Percentiles rank a stretch among this genome's conserved stretches.
These are phyloP conservation scores for Globisporangium lucens DNA, from an alignment of 352 stramenopile genomes.

Conservation along the genomic window DNA sequence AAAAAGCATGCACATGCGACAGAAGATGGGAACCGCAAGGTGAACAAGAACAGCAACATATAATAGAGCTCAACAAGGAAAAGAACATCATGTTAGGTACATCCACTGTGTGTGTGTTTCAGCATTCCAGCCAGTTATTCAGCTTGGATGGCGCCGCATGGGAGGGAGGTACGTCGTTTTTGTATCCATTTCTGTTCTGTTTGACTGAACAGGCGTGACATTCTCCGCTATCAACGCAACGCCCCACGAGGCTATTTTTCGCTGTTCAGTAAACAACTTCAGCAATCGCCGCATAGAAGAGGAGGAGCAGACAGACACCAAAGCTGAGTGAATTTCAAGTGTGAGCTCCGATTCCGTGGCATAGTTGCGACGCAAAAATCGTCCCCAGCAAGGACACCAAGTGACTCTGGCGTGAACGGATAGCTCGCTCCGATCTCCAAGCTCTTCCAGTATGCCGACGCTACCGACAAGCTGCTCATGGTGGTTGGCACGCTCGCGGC, in stretches of 20 bases:
- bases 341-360: background rate
- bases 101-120: background rate
- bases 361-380: background rate
- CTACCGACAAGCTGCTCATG: conserved; percentile 6
- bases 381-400: background rate
- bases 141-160: too few species aligned
- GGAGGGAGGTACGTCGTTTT: background rate
- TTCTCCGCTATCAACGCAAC: background rate
- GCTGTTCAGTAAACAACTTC: background rate
- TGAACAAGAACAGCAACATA: conserved; percentile 15
- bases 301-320: background rate
- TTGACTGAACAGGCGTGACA: background rate
- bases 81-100: background rate
- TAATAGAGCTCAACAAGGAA: conserved; percentile 18
- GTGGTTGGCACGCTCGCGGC: background rate
- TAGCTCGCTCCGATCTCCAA: background rate
- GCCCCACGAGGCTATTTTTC: background rate
- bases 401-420: background rate
- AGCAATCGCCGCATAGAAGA: background rate
- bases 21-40: background rate
- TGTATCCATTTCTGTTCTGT: background rate
- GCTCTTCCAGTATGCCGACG: conserved; percentile 10
- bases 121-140: background rate
- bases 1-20: background rate
- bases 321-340: background rate